phyloP scores from a whole-genome alignment of 2,329 filamentous ascomycete genomes.

The Aspergillus aculeatus region DNA sequence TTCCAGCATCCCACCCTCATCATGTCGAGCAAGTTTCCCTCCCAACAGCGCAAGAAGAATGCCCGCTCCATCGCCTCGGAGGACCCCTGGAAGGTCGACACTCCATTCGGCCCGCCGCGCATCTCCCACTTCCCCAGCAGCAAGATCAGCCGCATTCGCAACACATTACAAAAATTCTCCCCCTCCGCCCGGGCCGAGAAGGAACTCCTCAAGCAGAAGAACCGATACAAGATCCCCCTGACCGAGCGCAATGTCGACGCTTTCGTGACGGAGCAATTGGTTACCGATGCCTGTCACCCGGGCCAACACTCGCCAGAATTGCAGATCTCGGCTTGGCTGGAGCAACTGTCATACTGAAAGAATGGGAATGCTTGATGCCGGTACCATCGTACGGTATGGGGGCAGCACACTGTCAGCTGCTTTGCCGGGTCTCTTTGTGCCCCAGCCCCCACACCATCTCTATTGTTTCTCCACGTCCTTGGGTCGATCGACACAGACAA shows the following conservation, averaged over 20 bases:
- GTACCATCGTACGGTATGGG: no score
- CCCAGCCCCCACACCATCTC: no score
- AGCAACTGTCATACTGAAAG: constrained; percentile 65
- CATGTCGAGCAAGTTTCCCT: constrained; percentile 20
- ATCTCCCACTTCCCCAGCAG: constrained; percentile 27
- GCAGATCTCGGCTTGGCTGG: constrained; percentile 74
- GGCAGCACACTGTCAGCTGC: no score
- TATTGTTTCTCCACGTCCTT: no score
- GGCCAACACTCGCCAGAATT: constrained; percentile 59
- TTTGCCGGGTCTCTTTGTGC: no score
- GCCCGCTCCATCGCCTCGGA: constrained; percentile 27
- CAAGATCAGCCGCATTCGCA: constrained; percentile 36
- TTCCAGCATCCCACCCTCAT: neutral
- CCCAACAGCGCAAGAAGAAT: constrained; percentile 24
- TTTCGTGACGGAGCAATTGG: constrained; percentile 35
- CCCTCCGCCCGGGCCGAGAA: constrained; percentile 36
- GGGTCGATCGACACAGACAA: no score
- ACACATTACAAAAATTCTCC: constrained; percentile 34
- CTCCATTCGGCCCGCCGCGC: constrained; percentile 33
- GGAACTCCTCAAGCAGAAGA: constrained; percentile 37
- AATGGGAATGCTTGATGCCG: constrained; percentile 21
- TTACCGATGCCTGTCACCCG: constrained; percentile 56
- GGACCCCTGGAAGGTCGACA: constrained; percentile 32
- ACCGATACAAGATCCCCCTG: constrained; percentile 34
- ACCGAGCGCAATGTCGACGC: constrained; percentile 39